Base-by-base conservation (phyloP, 192 early-diverging fungal genomes). In the Linderina pennispora region DNA sequence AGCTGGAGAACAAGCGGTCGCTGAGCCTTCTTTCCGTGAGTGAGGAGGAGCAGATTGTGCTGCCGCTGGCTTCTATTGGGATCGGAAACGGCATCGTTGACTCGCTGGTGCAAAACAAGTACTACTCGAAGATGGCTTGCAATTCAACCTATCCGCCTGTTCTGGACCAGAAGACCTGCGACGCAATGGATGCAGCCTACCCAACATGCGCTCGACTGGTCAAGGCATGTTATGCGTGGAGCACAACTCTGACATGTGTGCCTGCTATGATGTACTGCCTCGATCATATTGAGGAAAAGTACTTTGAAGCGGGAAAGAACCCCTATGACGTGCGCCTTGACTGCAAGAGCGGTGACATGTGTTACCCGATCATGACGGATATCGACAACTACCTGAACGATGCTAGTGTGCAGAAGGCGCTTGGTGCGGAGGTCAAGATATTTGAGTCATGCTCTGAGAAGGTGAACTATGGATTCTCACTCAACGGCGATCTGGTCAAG, bases 41-140 rank as follows among this genome's bases (percentile, higher is more conserved):
- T 11, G 48, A 28, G 1, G 40, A 31, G 35, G 52, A 52, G 6
- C 40, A 49, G 16, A 35, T 36, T 36, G 44, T 43, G 41, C 80
- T 93, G 45, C 77, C 83, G 19, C 75, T 90, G 44, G 78, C 69
- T 19, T 79, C 82, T 14, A 62, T 92, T 38, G 65, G 83, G 26
- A 86, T 97, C 36, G 92, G 94, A 15, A 95, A 98, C 63, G 92
- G 94, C 17, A 51, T 89, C 37, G 87, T 88, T 13, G 86, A 98
- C 44, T 82, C 88, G 40, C 62, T 80, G 34, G 62, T 80, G n/a
- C 94, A 98, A 69, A 90, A 84, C 59, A 77, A 79, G 53, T 79
- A 86, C 44, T 89, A 90, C 51, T 67, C 83, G 2, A 78, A 75
- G 21, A 83, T 81, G 74, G 80, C 79, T 1, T 88, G 80, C 59